Base-by-base conservation (phyloP, 169 alveolate genomes). In the Plasmodium berghei region DNA sequence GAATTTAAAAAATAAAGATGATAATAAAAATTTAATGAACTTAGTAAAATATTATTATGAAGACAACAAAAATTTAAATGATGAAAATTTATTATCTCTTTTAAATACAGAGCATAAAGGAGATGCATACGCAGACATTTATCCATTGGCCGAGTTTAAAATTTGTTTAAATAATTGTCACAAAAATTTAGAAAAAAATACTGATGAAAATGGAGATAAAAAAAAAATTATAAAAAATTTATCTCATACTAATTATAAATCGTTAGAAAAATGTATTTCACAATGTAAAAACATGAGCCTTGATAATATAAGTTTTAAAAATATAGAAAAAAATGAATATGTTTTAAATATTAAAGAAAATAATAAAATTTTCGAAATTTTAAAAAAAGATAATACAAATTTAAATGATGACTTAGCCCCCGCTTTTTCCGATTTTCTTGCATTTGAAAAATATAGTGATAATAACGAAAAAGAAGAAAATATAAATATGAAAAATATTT, bases 251-350 rank as follows among this genome's bases (percentile, higher is more conserved):
- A 74, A 75, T 14, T 75, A 62, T 40, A 75, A 48, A 62, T 20
- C 20, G 1, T 62, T 75, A 22, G 88, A 75, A 18, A 75, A 75
- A 12, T 75, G 88, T 18, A 75, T 75, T 14, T 12, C 14, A 0
- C 62, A 48, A 63, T 75, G 88, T 63, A 75, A 66, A 26, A 75
- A 75, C 1, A 8, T 8, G 0, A 75, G 24, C 12, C 34, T 75
- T 12, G 59, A 40, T 26, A 46, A 56, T 8, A 20, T 34, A 20
- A 18, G 28, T 40, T n/a, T 18, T 5, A 67, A 52, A 22, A 42
- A 63, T 52, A 22, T 54, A 1, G 42, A 46, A 20, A 74, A 74
- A 16, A 55, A 75, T 54, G 88, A 54, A 5, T 5, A 28, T 1
- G 45, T 75, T 2, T 9, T 54, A 14, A 34, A 18, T n/a, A 4